Base-by-base conservation (phyloP, 208 protist genomes). In the Leishmania turanica region DNA sequence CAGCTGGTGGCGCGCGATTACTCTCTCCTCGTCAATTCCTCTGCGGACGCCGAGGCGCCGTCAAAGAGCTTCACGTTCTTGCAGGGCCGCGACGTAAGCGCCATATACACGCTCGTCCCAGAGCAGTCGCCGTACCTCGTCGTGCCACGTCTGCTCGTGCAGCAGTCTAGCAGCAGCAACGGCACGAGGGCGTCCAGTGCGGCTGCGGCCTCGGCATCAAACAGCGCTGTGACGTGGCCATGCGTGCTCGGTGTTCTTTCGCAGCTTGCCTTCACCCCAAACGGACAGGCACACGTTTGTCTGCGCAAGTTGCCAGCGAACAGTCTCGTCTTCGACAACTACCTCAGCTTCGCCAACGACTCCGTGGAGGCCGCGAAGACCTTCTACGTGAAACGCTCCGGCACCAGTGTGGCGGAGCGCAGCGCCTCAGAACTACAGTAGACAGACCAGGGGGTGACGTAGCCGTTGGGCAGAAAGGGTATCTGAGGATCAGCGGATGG, bases 91-190 rank as follows among this genome's bases (percentile, higher is more conserved):
- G 92, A 96, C 74, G 82, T 93, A 53, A 93, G 87, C 74, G 88
- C 95, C 83, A 91, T 94, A 77, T 96, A 91, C 79, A 87, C 90
- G 77, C 92, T 97, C 71, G 7, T 84, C 45, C 91, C 92, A 8
- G 88, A 93, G 79, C 87, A 90, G 72, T 95, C 94, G 17, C 92
- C 92, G 45, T 97, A 97, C 79, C 62, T 95, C 31, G 86, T 95
- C 66, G 83, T 97, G 40, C 93, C 91, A 31, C 90, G 93, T 56
- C 78, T 88, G 51, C 87, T 90, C 68, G 68, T 84, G 53, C 65
- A 77, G 24, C 80, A 73, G 47, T 31, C 71, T 15, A n/a, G 74
- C 54, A 9, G 72, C 69, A 73, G 24, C n/a, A 54, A 47, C 27
- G 51, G 34, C 9, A 72, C 45, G 49, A 60, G 65, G 24, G 31